Conservation (phyloP, 257 asterid species). For the Lycium ferocissimum region DNA sequence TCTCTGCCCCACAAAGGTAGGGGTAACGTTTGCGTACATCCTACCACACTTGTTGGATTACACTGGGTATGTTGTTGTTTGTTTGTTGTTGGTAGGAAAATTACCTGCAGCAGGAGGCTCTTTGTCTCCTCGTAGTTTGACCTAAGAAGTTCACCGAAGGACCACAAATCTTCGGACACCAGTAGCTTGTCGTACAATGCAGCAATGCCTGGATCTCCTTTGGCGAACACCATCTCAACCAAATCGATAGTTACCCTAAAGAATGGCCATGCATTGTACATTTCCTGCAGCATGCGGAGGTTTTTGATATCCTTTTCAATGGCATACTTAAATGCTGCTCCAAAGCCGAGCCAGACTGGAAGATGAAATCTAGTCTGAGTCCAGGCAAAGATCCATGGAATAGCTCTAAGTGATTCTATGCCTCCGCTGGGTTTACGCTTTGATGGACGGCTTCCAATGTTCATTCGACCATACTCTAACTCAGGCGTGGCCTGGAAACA, state of each 20-base stretch:
- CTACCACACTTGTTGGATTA: too few relatives aligned
- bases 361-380: conserved; percentile 67
- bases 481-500: conserved; percentile 59
- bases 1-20: too few relatives aligned
- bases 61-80: too few relatives aligned
- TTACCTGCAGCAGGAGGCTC: conserved; percentile 52
- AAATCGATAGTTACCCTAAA: conserved; percentile 61
- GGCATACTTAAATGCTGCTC: conserved; percentile 57
- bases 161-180: conserved; percentile 55
- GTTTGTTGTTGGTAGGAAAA: too few relatives aligned
- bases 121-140: conserved; percentile 50
- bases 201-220: conserved; percentile 63
- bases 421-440: conserved; percentile 64
- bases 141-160: conserved; percentile 53
- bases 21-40: too few relatives aligned
- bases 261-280: conserved; percentile 68
- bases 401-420: conserved; percentile 64
- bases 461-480: conserved; percentile 62
- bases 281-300: conserved; percentile 52
- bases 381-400: conserved; percentile 73
- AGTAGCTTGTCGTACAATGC: conserved; percentile 56
- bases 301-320: conserved; percentile 51
- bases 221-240: conserved; percentile 64
- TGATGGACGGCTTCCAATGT: conserved; percentile 68
- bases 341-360: conserved; percentile 68